Conservation (phyloP, 371 early-diverging fungal genomes). For the Umbelopsis sp. region DNA sequence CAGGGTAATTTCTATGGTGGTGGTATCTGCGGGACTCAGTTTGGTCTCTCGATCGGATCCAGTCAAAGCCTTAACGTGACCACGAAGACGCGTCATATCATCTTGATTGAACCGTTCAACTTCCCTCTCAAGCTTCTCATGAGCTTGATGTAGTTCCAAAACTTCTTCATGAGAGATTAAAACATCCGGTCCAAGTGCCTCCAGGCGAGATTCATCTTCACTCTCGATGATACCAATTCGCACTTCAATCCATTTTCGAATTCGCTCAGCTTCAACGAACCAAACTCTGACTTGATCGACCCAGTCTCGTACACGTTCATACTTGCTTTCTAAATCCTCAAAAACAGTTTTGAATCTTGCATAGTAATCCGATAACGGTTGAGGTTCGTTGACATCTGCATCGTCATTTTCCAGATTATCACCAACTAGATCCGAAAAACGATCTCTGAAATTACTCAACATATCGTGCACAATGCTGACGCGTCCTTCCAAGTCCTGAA, state of each 20-base stretch:
- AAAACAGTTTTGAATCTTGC: conserved; percentile 26
- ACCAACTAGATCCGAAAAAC: conserved; percentile 33
- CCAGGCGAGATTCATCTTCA: conserved; percentile 32
- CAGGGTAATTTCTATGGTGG: conserved; percentile 53
- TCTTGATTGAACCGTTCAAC: conserved; percentile 54
- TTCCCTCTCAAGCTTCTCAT: conserved; percentile 44
- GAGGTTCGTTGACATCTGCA: conserved; percentile 14
- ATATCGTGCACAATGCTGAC: conserved; percentile 36
- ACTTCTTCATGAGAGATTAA: conserved; percentile 24
- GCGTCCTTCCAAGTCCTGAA: conserved; percentile 37
- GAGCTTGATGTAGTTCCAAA: conserved; percentile 33
- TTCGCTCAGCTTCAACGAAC: conserved; percentile 57
- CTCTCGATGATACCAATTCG: conserved; percentile 41
- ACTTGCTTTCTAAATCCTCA: conserved; percentile 31
- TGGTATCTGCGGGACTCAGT: conserved; percentile 51
- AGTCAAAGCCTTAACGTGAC: conserved; percentile 46
- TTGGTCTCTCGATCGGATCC: conserved; percentile 27
- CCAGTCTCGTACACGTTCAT: conserved; percentile 44
- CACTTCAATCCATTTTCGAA: conserved; percentile 51
- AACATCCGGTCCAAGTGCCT: conserved; percentile 37
- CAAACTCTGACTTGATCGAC: conserved; percentile 58
- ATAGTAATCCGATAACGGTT: conserved; percentile 2
- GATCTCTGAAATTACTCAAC: conserved; percentile 35
- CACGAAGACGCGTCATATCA: conserved; percentile 54
- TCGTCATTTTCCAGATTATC: conserved; percentile 20